Evolutionary conservation across 768 basidiomycete genomes (phyloP), one percentile per base, ranked within the genome.

Genomic region (Russula vinacea): DNA sequence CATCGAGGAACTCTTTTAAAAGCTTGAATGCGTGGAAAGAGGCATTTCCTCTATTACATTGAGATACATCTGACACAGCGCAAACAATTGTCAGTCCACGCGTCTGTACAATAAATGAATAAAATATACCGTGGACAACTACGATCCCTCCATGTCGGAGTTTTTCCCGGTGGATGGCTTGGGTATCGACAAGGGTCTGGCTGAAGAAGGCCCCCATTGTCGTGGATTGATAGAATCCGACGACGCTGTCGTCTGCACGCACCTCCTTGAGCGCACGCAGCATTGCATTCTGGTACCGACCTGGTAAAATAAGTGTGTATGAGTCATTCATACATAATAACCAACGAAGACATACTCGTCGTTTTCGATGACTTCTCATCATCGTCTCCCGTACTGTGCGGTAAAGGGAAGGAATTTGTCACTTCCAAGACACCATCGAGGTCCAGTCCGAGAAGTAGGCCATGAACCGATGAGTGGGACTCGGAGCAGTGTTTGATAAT

Each of bases 191-290:
- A 55, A 94, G 74, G 9, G 83, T 81, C 73, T 92, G 90, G 71
- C 84, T 90, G 75, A 89, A 89, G 74, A 94, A 93, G 5, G 91
- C 89, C 49, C 92, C 92, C 44, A 92, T 81, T 10, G 86, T 85
- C 32, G 88, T 92, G 50, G 90, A 90, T 72, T 96, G 92, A 78
- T 98, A 98, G 75, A 96, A 93, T 44, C 95, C 95, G 60, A 97
- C 89, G 39, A 94, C 84, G 68, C 87, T 92, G 76, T 96, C 93
- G 71, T 95, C 93, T 42, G 87, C 85, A 71, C 91, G 89, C 60
- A 95, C 94, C 74, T 95, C 93, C 72, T 92, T 90, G 72, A 98
- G 79, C 26, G 90, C 88, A 61, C 90, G 85, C 52, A 94, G 79
- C 91, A 94, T 92, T 62, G 86, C 82, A 40, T 83, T 79, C 75